A percentile compares a stretch with the other conserved stretches of the same genome.
Conservation (phyloP, 148 eudicot species). For the Fallopia convolvulus region DNA sequence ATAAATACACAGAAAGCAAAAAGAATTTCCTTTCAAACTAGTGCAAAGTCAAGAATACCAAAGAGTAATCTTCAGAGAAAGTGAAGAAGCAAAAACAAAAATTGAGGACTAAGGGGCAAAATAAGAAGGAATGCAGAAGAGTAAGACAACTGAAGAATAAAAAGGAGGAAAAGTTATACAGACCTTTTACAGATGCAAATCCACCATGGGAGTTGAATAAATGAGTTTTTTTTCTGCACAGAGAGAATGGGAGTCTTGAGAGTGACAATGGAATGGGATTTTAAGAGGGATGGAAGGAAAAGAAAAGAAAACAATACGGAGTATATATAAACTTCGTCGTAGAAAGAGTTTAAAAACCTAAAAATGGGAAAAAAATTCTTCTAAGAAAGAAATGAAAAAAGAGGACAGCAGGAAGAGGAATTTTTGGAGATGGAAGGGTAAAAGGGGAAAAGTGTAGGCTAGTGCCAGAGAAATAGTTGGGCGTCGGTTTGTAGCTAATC, state of each 20-base stretch:
- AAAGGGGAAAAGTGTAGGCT: neutral
- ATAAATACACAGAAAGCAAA: neutral
- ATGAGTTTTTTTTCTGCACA: neutral
- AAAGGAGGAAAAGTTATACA: neutral
- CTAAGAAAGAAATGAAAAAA: neutral
- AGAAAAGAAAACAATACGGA: neutral
- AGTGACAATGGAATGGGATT: slow-evolving; percentile 8
- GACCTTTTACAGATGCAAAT: slow-evolving; percentile 11
- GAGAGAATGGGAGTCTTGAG: slow-evolving; percentile 4
- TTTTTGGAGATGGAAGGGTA: neutral
- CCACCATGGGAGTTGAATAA: slow-evolving; percentile 2
- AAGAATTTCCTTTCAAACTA: neutral
- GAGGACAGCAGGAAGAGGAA: neutral
- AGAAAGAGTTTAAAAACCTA: neutral
- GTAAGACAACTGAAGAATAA: neutral
- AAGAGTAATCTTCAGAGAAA: neutral
- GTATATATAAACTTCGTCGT: neutral
- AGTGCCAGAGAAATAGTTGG: neutral
- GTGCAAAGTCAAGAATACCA: neutral
- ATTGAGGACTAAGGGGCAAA: neutral
- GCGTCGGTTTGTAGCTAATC: slow-evolving; percentile 3
- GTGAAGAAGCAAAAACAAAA: neutral
- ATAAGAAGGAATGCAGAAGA: neutral
- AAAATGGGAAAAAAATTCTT: neutral
- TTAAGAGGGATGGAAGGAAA: neutral